Base-by-base conservation (phyloP, 176 grass and related monocot genomes). In the Lolium multiflorum region DNA sequence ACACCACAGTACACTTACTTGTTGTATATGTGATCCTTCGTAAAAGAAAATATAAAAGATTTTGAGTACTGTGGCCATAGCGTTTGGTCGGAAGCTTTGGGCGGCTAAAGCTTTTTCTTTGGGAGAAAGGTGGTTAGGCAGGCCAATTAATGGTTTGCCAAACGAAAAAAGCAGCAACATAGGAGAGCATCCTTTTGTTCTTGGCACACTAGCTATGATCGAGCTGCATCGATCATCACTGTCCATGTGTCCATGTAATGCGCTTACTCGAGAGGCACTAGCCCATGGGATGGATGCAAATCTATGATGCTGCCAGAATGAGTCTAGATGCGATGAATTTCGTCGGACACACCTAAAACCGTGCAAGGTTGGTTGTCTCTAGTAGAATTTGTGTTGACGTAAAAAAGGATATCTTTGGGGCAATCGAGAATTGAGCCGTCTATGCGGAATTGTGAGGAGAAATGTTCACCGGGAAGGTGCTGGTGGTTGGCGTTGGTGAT, bases 241-340 rank as follows among this genome's bases (percentile, higher is more conserved):
- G 71, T 76, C 71, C 26, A 58, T 12, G 51, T 16, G 61, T 79
- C 84, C 77, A 77, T 51, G 17, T 92, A 80, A 80, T 89, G 90
- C 90, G 83, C 86, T 82, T 86, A 92, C 85, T 51, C 81, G 82
- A 77, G 9, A 38, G 62, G 74, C 89, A 90, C 80, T 86, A 71
- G 31, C 67, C 12, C 28, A 59, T 51, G 22, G 62, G 41, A 51
- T 28, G 60, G 62, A 70, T 58, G 78, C 77, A 80, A 63, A 84
- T 91, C 48, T 37, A 18, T 64, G 72, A 70, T 66, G 74, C 67
- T 21, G 35, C 64, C 7, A 14, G 14, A 72, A 54, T 13, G 16
- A 38, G 73, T 83, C 89, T 74, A 79, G 84, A 87, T 90, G 73
- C 83, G 81, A 20, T 55, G 71, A 12, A 89, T 51, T 9, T 2